Evolutionary conservation across 139 green algal genomes (phyloP), one percentile per base, ranked within the genome.

Genomic region (Astrephomene gubernaculifera): DNA sequence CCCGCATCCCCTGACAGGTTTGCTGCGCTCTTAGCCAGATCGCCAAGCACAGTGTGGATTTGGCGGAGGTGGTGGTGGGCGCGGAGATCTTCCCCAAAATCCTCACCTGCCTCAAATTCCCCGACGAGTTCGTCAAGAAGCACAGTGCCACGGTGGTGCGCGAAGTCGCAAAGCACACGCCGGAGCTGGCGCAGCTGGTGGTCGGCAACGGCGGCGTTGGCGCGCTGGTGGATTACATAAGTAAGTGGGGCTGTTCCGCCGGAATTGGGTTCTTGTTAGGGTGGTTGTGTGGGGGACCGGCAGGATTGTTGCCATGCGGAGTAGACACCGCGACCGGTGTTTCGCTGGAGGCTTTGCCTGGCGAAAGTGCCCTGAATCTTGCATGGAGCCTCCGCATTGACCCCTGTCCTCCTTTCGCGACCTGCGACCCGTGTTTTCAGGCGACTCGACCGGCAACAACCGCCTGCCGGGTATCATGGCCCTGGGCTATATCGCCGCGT

Each of bases 51-150:
- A 93, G 80, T 31, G 94, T 97, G 71, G 94, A 97, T 81, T 90
- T 98, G 70, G 96, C 96, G n/a, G 95, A 97, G 87, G 94, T 96
- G 64, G 95, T 97, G 68, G 95, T 97, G 74, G 96, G 96, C 79
- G 94, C 94, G 0, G 95, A 98, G 86, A 94, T 97, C 76, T 98
- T 98, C 89, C 94, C 95, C 67, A 96, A 96, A 83, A 94, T 97
- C 72, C 90, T 98, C 41, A 95, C 92, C 35, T 98, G 93, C 88
- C 95, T 98, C 71, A 96, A 96, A 84, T 97, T 96, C 88, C 91
- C 93, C 8, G 96, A 98, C 87, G 91, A 95, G 68, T 91, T 94
- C 68, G 93, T 98, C 54, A 92, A 93, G 72, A 96, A 96, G 88
- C 92, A 96, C 83, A 92, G 94, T 8, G 95, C 95, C 79, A 96